Base-by-base conservation (phyloP, 345 rosid genomes). In the Corchorus olitorius region DNA sequence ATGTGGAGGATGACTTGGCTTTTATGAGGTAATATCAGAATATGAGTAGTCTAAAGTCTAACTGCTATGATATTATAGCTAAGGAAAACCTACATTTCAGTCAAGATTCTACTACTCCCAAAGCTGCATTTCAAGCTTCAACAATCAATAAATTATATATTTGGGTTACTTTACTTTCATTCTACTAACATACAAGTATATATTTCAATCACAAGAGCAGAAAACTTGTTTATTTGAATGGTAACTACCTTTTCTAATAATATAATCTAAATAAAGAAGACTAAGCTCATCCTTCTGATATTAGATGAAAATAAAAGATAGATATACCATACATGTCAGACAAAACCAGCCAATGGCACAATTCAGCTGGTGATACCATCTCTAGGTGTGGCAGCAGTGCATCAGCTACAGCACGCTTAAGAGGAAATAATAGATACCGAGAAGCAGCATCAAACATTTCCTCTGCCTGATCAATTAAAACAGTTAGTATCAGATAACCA, bases 381-480 rank as follows among this genome's bases (percentile, higher is more conserved):
- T 96, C 97, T 73, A 96, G 86, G 72, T 87, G 90, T 14, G 91
- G 99, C 78, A 93, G 77, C 77, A 96, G 79, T 49, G 83, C 97
- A 71, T 96, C 99, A 81, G 97, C 99, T 53, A 96, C 98, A 59
- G 97, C 93, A 79, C 99, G 97, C 87, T 92, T 96, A 46, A 96
- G 90, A 78, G 99, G 97, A 86, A 96, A 92, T 71, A 96, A 77
- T 58, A 96, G 83, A 82, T 96, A 96, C 76, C 99, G 90, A 67
- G 99, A 93, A 78, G 98, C 94, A 78, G 93, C 97, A 86, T 96
- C 99, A 85, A 96, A 93, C 83, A 93, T 89, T 80, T 91, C 98
- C 80, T 92, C 99, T 37, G 91, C 98, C 98, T 93, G 87, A 65
- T 79, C 80, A 88, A 72, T 52, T 3, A 61, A 27, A 17, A 52